Conservation (phyloP, 495 filamentous ascomycete species). For the Tuber brumale region DNA sequence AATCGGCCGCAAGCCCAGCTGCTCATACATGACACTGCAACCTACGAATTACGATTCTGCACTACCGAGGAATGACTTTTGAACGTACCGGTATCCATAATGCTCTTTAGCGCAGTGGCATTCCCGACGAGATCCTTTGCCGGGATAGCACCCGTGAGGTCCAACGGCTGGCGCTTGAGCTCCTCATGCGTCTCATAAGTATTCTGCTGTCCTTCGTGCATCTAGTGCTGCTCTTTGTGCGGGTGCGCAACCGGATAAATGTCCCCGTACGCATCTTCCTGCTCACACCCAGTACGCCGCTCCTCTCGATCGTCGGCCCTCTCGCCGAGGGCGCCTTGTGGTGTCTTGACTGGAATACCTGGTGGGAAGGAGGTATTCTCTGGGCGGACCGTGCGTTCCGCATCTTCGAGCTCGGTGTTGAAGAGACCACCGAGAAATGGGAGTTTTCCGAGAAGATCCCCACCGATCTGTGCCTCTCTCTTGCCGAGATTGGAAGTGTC, state of each 20-base stretch:
- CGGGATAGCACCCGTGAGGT: conserved; percentile 12
- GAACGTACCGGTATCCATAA: conserved; percentile 24
- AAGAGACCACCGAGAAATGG: neutral
- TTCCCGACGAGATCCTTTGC: conserved; percentile 27
- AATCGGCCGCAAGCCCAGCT: conserved; percentile 15
- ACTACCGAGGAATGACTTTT: conserved; percentile 17
- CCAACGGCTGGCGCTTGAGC: conserved; percentile 2
- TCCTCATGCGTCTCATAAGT: conserved; percentile 7
- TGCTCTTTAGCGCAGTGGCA: conserved; percentile 24
- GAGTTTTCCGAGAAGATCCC: neutral
- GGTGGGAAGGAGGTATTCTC: conserved; percentile 29
- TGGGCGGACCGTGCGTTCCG: conserved; percentile 25
- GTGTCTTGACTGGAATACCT: conserved; percentile 22
- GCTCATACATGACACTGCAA: neutral
- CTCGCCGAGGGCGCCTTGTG: conserved; percentile 26
- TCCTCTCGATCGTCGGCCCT: neutral
- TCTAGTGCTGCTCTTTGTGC: conserved; percentile 4
- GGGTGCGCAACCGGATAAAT: neutral
- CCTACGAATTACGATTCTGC: conserved; percentile 11
- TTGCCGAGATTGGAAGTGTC: conserved; percentile 9
- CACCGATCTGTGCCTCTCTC: neutral
- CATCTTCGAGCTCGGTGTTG: conserved; percentile 8
- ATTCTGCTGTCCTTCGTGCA: conserved; percentile 4
- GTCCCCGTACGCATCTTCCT: neutral
- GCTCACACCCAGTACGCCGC: neutral